Conservation (phyloP, 2,329 filamentous ascomycete species). For the Pestalotiopsis sp. region DNA sequence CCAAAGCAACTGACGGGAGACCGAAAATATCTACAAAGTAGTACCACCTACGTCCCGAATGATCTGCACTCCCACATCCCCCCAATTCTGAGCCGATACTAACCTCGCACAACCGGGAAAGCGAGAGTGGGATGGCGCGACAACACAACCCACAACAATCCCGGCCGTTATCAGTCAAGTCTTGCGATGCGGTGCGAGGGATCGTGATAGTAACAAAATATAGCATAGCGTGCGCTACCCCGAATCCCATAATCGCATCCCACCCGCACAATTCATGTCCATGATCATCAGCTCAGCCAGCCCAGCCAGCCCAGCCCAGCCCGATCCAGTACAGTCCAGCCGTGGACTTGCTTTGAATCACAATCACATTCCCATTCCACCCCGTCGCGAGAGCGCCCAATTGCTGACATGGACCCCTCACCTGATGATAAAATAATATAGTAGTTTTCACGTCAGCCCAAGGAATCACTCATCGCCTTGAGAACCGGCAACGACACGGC, state of each 20-base stretch:
- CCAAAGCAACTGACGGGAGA: background rate
- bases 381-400: background rate
- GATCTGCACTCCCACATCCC: background rate
- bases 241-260: background rate
- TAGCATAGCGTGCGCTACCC: background rate
- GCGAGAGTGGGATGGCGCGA: too few species aligned
- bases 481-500: background rate
- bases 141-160: background rate
- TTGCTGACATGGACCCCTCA: background rate
- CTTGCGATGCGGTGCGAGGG: background rate
- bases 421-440: background rate
- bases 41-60: background rate
- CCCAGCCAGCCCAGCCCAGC: background rate
- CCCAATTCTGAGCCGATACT: background rate
- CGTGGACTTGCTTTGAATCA: background rate
- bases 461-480: background rate
- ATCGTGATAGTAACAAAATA: background rate
- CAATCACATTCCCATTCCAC: background rate
- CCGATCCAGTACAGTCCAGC: background rate
- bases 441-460: background rate
- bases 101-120: background rate
- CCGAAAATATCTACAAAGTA: background rate
- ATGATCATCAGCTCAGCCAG: background rate
- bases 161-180: background rate
- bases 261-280: background rate